Percentiles rank a stretch among this genome's conserved stretches.
Conservation (phyloP, 495 filamentous ascomycete species). For the Aspergillus leporis region DNA sequence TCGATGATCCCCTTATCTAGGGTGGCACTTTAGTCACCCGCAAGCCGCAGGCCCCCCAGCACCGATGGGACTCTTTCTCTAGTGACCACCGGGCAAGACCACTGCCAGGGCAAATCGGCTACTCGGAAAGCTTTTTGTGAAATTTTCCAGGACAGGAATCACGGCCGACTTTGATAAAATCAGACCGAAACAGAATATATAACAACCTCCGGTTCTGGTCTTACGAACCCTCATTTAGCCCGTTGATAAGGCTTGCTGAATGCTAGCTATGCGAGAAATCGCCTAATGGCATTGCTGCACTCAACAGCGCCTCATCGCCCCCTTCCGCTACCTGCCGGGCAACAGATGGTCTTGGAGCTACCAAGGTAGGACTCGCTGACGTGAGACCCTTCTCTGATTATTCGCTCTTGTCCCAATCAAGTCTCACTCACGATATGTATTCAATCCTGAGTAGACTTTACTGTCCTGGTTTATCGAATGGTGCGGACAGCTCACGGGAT, state of each 20-base stretch:
- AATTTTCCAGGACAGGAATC: background rate
- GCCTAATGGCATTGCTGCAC: conserved; percentile 15
- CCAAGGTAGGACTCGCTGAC: conserved; percentile 7
- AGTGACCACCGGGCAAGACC: conserved; percentile 16
- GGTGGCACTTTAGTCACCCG: background rate
- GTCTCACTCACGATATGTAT: background rate
- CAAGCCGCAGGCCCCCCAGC: background rate
- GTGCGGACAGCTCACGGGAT: background rate
- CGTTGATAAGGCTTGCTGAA: background rate
- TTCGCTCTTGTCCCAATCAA: background rate
- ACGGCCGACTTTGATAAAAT: background rate
- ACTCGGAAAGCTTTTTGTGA: background rate
- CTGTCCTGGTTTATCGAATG: background rate
- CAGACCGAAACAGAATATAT: background rate
- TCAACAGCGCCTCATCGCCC: conserved; percentile 10
- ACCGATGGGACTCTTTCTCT: background rate
- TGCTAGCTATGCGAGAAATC: conserved; percentile 15
- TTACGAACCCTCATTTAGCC: background rate
- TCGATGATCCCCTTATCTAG: conserved; percentile 15
- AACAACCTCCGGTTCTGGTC: background rate
- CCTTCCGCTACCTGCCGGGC: conserved; percentile 1
- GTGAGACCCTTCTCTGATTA: background rate
- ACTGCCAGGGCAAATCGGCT: background rate
- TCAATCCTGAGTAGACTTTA: conserved; percentile 6
- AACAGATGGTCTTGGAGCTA: conserved; percentile 16